These are phyloP conservation scores for Fusarium chlamydosporum DNA, from an alignment of 2,329 filamentous ascomycete species.

Conservation along the genomic window DNA sequence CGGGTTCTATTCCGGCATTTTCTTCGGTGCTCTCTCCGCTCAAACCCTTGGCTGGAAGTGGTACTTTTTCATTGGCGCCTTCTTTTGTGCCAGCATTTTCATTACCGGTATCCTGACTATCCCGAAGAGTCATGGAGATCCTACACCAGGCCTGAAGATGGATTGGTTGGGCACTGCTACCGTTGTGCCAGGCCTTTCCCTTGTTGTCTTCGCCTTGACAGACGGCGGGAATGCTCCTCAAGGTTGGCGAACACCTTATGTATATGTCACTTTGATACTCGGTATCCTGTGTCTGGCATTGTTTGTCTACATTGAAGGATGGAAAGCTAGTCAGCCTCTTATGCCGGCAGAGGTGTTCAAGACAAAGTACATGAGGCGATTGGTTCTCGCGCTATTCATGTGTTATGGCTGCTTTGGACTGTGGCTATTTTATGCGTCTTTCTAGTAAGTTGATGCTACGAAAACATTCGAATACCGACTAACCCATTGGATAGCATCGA, in stretches of 20 bases:
- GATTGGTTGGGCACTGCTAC: conserved; percentile 76
- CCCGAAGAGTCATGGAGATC: conserved; percentile 53
- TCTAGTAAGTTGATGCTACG: conserved; percentile 64
- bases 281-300: conserved; percentile 71
- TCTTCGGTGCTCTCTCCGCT: conserved; percentile 73
- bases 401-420: conserved; percentile 78
- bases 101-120: conserved; percentile 60
- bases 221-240: conserved; percentile 77
- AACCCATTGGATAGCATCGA: conserved; percentile 63
- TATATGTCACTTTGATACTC: conserved; percentile 74
- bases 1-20: conserved; percentile 76
- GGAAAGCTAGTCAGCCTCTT: conserved; percentile 76
- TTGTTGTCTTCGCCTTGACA: conserved; percentile 82
- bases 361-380: conserved; percentile 76
- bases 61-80: conserved; percentile 77
- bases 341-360: conserved; percentile 78
- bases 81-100: conserved; percentile 60
- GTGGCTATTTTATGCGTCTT: conserved; percentile 77
- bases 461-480: rapidly evolving
- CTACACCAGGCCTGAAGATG: conserved; percentile 63
- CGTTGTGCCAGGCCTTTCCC: conserved; percentile 74
- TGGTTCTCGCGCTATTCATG: conserved; percentile 73
- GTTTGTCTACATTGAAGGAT: conserved; percentile 79
- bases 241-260: conserved; percentile 81
- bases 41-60: conserved; percentile 75